Evolutionary conservation across 345 rosid genomes (phyloP).

Genomic region (Murraya paniculata): DNA sequence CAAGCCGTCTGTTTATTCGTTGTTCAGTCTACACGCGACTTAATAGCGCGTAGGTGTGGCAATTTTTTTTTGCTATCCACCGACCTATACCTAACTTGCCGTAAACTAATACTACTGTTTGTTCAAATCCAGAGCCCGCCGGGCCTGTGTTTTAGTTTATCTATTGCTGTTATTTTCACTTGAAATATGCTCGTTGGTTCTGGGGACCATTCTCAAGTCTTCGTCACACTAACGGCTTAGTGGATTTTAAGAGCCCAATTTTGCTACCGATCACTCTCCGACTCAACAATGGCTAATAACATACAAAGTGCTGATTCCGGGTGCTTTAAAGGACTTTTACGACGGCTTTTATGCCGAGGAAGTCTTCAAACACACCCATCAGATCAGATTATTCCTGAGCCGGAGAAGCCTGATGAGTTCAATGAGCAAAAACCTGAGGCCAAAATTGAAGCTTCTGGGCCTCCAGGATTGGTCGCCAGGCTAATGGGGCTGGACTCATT

Average conservation of each 20-base stretch:
- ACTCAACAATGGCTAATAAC: constrained; percentile 28
- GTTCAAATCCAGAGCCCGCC: constrained; percentile 36
- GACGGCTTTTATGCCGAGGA: constrained; percentile 61
- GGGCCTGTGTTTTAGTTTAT: not conserved
- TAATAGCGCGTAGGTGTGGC: constrained; percentile 3
- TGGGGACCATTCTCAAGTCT: not conserved
- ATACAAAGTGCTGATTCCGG: constrained; percentile 41
- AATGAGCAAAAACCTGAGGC: constrained; percentile 9
- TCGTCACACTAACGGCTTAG: constrained; percentile 10
- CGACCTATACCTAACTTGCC: constrained; percentile 4
- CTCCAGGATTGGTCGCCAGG: constrained; percentile 70
- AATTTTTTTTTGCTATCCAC: constrained; percentile 13
- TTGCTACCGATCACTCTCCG: not conserved
- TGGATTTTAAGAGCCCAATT: not conserved
- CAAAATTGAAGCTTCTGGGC: constrained; percentile 13
- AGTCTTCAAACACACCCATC: constrained; percentile 76
- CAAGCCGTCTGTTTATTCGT: not conserved
- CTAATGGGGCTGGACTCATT: constrained; percentile 79
- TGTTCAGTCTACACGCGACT: not conserved
- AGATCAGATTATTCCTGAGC: constrained; percentile 30
- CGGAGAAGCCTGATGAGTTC: constrained; percentile 14
- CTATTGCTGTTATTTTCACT: not conserved
- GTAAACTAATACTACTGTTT: not conserved
- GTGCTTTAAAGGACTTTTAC: constrained; percentile 56
- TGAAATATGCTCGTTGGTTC: not conserved